Percentiles rank a stretch among this genome's conserved stretches.
Conservation (phyloP, 2,329 filamentous ascomycete species). For the Ophiocordyceps camponoti-saundersi region DNA sequence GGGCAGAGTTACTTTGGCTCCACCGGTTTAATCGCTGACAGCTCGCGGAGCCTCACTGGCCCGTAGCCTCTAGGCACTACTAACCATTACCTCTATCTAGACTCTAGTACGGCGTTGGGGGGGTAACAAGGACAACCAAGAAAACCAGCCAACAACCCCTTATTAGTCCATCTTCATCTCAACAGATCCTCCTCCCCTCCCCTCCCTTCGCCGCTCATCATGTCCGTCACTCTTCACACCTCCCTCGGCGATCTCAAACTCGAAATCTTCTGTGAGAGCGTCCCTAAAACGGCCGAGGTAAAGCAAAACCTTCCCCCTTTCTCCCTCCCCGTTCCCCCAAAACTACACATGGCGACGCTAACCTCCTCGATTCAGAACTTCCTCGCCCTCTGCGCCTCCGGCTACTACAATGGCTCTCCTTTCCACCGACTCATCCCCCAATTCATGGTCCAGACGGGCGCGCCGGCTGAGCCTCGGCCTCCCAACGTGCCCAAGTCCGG, state of each 20-base stretch:
- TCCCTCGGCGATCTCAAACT: conserved; percentile 82
- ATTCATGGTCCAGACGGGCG: conserved; percentile 71
- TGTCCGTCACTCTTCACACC: conserved; percentile 69
- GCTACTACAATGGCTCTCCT: conserved; percentile 57
- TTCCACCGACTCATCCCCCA: conserved; percentile 66
- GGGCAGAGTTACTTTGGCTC: no score
- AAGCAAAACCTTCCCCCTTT: not conserved
- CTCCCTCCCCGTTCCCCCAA: not conserved
- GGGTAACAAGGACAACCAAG: not conserved
- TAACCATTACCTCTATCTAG: no score
- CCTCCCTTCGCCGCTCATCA: conserved; percentile 10
- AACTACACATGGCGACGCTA: not conserved
- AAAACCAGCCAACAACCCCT: not conserved
- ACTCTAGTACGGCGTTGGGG: no score
- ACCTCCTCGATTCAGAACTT: conserved; percentile 50
- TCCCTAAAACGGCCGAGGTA: conserved; percentile 81
- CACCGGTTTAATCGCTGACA: no score
- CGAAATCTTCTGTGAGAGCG: conserved; percentile 88
- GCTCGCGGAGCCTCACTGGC: no score
- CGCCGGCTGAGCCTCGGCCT: conserved; percentile 33
- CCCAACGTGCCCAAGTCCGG: conserved; percentile 47
- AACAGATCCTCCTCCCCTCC: no score
- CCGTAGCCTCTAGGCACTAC: no score
- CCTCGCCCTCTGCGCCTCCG: conserved; percentile 66
- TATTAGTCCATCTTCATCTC: not conserved